These are phyloP conservation scores for Colletotrichum endophyticum DNA, from an alignment of 2,329 filamentous ascomycete species.

Conservation along the genomic window DNA sequence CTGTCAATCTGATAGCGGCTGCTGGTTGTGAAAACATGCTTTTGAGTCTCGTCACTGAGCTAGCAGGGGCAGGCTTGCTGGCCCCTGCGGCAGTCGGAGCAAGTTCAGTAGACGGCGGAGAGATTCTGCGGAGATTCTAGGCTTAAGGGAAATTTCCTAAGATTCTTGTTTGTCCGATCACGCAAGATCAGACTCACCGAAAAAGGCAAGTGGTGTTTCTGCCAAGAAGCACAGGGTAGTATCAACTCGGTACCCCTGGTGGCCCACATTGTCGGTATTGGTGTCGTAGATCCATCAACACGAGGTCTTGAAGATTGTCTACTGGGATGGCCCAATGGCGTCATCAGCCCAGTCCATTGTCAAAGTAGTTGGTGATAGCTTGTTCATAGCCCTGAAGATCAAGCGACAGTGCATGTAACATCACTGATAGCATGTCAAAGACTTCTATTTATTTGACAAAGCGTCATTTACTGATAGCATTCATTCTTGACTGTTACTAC, in stretches of 20 bases:
- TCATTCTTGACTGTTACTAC: neutral
- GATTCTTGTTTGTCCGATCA: neutral
- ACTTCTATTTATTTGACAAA: neutral
- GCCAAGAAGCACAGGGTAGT: neutral
- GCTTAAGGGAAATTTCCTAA: too few relatives aligned
- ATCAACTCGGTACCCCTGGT: neutral
- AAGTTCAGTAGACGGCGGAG: neutral
- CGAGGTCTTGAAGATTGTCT: neutral
- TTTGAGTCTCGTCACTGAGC: slow-evolving; percentile 55
- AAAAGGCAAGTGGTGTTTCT: neutral
- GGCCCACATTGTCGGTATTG: neutral
- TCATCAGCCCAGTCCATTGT: neutral
- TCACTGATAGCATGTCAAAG: neutral
- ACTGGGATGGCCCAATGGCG: neutral
- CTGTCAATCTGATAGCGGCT: slow-evolving; percentile 60
- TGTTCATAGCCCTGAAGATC: neutral
- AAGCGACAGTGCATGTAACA: neutral
- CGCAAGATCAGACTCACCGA: neutral
- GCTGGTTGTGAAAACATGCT: slow-evolving; percentile 66
- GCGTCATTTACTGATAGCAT: neutral
- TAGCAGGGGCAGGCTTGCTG: slow-evolving; percentile 27
- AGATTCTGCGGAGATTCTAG: neutral
- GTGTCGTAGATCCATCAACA: neutral
- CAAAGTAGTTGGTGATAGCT: neutral
- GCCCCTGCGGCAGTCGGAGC: neutral